These are phyloP conservation scores for Solanum hybrid DNA, from an alignment of 305 asterid genomes.

Conservation along the genomic window DNA sequence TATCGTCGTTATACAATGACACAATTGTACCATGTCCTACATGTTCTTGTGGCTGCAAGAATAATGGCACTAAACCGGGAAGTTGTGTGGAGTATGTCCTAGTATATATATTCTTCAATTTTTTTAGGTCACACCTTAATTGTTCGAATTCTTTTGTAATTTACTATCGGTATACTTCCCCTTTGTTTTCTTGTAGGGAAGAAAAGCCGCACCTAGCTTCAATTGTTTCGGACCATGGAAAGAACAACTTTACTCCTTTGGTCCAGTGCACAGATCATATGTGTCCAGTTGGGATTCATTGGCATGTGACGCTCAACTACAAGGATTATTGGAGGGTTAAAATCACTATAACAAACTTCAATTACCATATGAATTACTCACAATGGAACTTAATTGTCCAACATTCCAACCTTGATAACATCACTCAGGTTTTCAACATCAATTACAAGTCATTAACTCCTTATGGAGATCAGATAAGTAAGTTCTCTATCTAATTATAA, in stretches of 20 bases:
- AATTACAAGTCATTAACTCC: conserved; percentile 67
- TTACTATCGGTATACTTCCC: not conserved
- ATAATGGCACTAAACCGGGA: conserved; percentile 46
- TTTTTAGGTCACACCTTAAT: not conserved
- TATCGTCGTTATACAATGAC: conserved; percentile 61
- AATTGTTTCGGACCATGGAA: conserved; percentile 47
- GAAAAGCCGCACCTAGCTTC: conserved; percentile 54
- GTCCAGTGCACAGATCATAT: conserved; percentile 82
- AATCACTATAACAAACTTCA: conserved; percentile 72
- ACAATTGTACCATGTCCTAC: conserved; percentile 83
- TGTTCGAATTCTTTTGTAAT: not conserved
- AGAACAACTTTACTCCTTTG: conserved; percentile 43
- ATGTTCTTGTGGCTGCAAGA: conserved; percentile 81
- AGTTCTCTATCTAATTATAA: conserved; percentile 10
- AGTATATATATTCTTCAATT: not conserved
- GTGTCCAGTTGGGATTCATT: conserved; percentile 79
- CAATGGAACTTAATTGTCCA: conserved; percentile 71
- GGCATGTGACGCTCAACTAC: conserved; percentile 82
- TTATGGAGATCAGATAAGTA: conserved; percentile 48
- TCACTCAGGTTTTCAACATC: conserved; percentile 71
- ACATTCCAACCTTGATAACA: conserved; percentile 72
- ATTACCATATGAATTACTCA: conserved; percentile 65
- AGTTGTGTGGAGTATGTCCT: conserved; percentile 52
- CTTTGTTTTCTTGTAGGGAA: conserved; percentile 31
- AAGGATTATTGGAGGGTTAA: conserved; percentile 91